These are phyloP conservation scores for Carallia pectinifolia DNA, from an alignment of 345 rosid genomes.

Conservation along the genomic window DNA sequence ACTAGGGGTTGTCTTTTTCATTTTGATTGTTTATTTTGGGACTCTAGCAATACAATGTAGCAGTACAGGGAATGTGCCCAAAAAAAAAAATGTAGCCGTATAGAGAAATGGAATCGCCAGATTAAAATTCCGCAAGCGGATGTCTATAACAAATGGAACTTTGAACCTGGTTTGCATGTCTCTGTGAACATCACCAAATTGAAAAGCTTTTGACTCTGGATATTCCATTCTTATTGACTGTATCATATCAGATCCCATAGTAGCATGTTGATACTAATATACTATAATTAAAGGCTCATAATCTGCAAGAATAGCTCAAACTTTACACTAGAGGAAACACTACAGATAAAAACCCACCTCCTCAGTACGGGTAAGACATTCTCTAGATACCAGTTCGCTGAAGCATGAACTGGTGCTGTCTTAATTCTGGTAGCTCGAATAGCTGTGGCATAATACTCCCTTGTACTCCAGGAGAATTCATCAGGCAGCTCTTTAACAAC, in stretches of 20 bases:
- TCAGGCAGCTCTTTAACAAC: slow-evolving; percentile 70
- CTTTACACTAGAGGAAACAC: neutral
- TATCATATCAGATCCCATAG: neutral
- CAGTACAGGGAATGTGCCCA: no score
- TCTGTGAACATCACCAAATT: no score
- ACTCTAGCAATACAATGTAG: no score
- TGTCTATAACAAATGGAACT: no score
- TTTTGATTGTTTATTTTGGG: no score
- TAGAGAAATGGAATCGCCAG: neutral
- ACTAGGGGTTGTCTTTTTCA: neutral
- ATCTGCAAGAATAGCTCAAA: neutral
- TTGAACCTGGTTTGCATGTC: no score
- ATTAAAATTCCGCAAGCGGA: neutral
- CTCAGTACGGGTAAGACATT: slow-evolving; percentile 79
- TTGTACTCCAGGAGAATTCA: slow-evolving; percentile 78
- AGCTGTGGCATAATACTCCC: slow-evolving; percentile 92
- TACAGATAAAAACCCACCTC: slow-evolving; percentile 46
- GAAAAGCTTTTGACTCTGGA: neutral
- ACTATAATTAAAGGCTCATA: neutral
- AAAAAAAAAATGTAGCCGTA: no score
- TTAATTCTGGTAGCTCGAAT: slow-evolving; percentile 90
- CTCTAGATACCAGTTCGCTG: slow-evolving; percentile 85
- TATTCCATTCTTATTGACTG: neutral
- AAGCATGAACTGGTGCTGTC: slow-evolving; percentile 87
- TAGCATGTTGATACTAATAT: neutral